Base-by-base conservation (phyloP, 2,329 filamentous ascomycete species). In the Didymella lethalis region DNA sequence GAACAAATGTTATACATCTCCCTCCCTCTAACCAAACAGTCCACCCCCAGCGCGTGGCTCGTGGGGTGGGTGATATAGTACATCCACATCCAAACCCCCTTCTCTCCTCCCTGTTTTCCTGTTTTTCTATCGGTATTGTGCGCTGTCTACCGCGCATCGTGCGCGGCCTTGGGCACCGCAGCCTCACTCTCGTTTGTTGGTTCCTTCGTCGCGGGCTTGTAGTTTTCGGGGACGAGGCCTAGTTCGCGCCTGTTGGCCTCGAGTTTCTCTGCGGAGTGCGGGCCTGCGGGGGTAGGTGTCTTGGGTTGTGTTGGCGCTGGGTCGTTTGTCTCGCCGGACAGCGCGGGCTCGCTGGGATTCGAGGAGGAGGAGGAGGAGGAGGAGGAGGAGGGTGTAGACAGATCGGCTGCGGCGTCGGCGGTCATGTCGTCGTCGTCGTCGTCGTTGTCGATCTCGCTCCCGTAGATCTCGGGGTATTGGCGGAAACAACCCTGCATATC, bases 401-500 rank as follows among this genome's bases (percentile, higher is more conserved):
- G 32, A 2, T 61, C 28, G 23, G 57, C 53, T 31, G 61, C 56
- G n/a, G 61, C 62, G 1, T 68, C 66, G 6, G 63, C 61, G 14
- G 66, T 59, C 69, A 77, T 55, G 68, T 81, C 80, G 45, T 87
- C 85, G 20, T 89, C 88, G 11, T 89, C 88, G n/a, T 89, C 86
- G 49, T 96, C 93, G 47, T 93, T 90, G 32, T 90, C 89, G 18
- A 97, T 83, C 77, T 98, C 94, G 43, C 90, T 86, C 60, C 93
- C 93, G 79, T 99, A 99, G 60, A 97, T 85, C 43, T 98, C 95
- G 20, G 95, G 95, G 78, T 97, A 91, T 76, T 88, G 82, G 69
- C 93, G 87, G 85, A 99, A 99, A 83, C 95, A 99, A 72, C 94
- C 90, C 82, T 98, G 95, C 95, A 99, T 99, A 70, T 85, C 88